phyloP scores from a whole-genome alignment of 2,329 filamentous ascomycete species.

The Lomentospora prolificans region DNA sequence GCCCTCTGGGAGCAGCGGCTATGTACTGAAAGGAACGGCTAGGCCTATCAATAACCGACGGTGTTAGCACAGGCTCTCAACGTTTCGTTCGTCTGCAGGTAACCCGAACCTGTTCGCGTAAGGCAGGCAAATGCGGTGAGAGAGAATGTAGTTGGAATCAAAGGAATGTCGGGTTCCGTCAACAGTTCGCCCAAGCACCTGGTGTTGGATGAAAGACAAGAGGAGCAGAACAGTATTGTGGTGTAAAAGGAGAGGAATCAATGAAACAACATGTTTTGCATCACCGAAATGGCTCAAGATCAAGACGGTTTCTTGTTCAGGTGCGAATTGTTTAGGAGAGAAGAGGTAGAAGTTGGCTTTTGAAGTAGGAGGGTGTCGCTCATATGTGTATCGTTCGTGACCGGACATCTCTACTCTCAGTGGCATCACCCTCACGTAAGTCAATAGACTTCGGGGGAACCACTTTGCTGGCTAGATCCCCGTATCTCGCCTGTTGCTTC shows the following conservation, averaged over 20 bases:
- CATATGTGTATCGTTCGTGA: background rate
- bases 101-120: conserved; percentile 36
- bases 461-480: background rate
- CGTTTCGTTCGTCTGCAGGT: conserved; percentile 29
- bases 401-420: background rate
- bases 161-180: conserved; percentile 2
- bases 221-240: background rate
- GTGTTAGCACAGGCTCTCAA: conserved; percentile 21
- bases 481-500: background rate
- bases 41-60: conserved; percentile 7
- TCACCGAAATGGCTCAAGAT: background rate
- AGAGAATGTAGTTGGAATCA: conserved; percentile 2
- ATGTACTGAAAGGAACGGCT: background rate
- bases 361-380: background rate
- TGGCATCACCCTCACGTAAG: background rate
- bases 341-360: background rate
- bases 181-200: background rate
- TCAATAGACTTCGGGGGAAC: background rate
- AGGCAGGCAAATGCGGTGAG: conserved; percentile 16
- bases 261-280: conserved; percentile 4
- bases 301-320: conserved; percentile 1
- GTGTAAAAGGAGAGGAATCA: background rate
- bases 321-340: background rate
- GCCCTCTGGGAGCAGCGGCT: background rate
- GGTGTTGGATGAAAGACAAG: conserved; percentile 2